Evolutionary conservation across 2,329 filamentous ascomycete species (phyloP), one percentile per base, ranked within the genome.

Genomic region (Cytospora chrysosperma): DNA sequence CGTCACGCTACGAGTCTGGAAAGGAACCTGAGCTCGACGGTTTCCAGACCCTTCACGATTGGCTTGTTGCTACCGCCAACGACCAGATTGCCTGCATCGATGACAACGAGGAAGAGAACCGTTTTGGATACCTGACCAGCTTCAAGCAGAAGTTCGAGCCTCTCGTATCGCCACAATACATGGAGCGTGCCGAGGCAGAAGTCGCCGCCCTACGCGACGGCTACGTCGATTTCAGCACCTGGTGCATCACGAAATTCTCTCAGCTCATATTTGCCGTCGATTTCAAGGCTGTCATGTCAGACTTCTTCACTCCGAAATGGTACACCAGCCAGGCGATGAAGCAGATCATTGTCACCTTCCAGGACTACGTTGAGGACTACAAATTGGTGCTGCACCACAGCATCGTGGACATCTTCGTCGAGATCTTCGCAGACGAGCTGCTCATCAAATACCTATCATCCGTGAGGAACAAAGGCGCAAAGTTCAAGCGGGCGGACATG

Each of bases 1-100:
- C 88, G 24, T 79, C 81, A 56, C 90, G 88, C 70, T 96, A 92
- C 75, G 89, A 90, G 74, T 73, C 77, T 3, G 80, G 77, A 64
- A 80, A 76, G 66, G 77, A 79, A 15, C 74, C 81, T 5, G 86
- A 88, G 56, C 75, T 87, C 10, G 86, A 89, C 59, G 84, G 87
- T 19, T 88, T 90, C 71, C 92, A 96, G 74, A 86, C 90, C 3
- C 80, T 97, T 30, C 91, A 96, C 74, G 95, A 99, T 78, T 99
- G 94, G 93, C 88, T 99, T 62, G 88, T 99, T 59, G 93, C 95
- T 53, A 92, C 96, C 63, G 95, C 96, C 69, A 99, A 99, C 78
- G 95, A 99, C 77, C 95, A 99, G 76, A 98, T 99, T 74, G 93
- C 93, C 62, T 97, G 93, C 76, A 97, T 99, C 72, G 95, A 98